phyloP scores from a whole-genome alignment of 148 eudicot species.

The Dysphania ambrosioides region DNA sequence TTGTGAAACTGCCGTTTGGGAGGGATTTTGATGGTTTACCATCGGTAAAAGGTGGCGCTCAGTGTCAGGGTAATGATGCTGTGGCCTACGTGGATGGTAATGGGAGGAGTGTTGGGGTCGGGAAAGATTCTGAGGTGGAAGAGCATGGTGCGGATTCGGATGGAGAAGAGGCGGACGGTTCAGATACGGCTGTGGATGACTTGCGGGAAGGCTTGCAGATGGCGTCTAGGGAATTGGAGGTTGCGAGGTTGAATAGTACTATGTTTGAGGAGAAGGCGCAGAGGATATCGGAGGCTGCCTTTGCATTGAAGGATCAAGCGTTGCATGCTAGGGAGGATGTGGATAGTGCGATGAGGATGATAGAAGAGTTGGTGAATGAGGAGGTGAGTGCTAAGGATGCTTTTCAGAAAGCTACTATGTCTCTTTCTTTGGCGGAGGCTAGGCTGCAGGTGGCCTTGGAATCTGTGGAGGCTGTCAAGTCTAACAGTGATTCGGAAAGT shows the following conservation, averaged over 20 bases:
- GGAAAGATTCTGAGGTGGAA: slow-evolving; percentile 31
- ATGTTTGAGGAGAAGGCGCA: slow-evolving; percentile 94
- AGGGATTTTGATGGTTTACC: slow-evolving; percentile 30
- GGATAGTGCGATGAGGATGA: slow-evolving; percentile 33
- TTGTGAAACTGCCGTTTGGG: slow-evolving; percentile 19
- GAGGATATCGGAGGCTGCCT: slow-evolving; percentile 79
- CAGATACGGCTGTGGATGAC: slow-evolving; percentile 53
- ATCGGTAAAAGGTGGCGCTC: too few relatives aligned
- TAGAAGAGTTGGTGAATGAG: slow-evolving; percentile 58
- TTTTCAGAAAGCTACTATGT: slow-evolving; percentile 74
- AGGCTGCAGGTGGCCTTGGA: slow-evolving; percentile 72
- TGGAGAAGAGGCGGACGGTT: slow-evolving; percentile 37
- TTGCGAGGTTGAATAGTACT: slow-evolving; percentile 62
- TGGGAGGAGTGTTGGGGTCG: slow-evolving; percentile 42
- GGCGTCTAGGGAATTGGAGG: slow-evolving; percentile 78
- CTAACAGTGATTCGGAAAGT: slow-evolving; percentile 36
- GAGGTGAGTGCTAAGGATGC: slow-evolving; percentile 69
- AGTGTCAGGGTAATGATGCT: slow-evolving; percentile 71
- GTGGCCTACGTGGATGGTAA: slow-evolving; percentile 56
- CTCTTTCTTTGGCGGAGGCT: slow-evolving; percentile 83
- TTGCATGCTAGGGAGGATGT: slow-evolving; percentile 65
- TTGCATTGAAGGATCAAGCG: slow-evolving; percentile 78
- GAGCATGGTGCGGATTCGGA: slow-evolving; percentile 26
- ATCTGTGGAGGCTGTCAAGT: slow-evolving; percentile 50
- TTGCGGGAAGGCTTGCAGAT: slow-evolving; percentile 60